Evolutionary conservation across 2,329 filamentous ascomycete species (phyloP), one percentile per base, ranked within the genome.

Genomic region (Penicillium sp.): DNA sequence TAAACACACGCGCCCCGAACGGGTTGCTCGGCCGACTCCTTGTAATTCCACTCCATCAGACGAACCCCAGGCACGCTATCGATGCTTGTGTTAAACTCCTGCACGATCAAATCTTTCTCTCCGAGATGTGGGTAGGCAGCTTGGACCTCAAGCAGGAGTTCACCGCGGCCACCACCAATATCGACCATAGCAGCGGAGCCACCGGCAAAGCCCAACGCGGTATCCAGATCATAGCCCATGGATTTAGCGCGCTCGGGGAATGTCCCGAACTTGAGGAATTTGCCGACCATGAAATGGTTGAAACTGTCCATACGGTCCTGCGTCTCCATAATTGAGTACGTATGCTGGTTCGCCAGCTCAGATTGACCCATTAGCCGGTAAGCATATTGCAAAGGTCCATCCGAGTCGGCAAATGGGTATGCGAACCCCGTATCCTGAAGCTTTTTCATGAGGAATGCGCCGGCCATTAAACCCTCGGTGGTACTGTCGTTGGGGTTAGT

Each of bases 251-350:
- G 66, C 2, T 70, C 68, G 4, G 72, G 71, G 45, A 69, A 66
- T 1, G 61, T 72, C 6, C 63, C 61, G n/a, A 65, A 66, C 26
- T 69, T 72, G 27, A 67, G 59, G 32, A 74, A 74, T 47, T 74
- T 74, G 46, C 71, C 70, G 2, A 66, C 65, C 72, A 74, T 74
- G 55, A 74, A 74, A n/a, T 58, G 52, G 30, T 74, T 74, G 45
- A 74, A 74, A 46, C 71, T 74, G 19, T 67, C 65, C 66, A 74
- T 72, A 4, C 72, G 70, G n/a, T 67, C 68, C 50, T 70, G 64
- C 1, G 52, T 55, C 11, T 66, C 63, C 70, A 74, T 74, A 4
- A 74, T 74, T 0, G 65, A 63, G 42, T 74, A 74, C 0, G 70
- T 70, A 49, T 74, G 71, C 40, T 70, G 52, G 1, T 63, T 49